Evolutionary conservation across 768 basidiomycete genomes (phyloP).

Genomic region (Mycena vitilis): DNA sequence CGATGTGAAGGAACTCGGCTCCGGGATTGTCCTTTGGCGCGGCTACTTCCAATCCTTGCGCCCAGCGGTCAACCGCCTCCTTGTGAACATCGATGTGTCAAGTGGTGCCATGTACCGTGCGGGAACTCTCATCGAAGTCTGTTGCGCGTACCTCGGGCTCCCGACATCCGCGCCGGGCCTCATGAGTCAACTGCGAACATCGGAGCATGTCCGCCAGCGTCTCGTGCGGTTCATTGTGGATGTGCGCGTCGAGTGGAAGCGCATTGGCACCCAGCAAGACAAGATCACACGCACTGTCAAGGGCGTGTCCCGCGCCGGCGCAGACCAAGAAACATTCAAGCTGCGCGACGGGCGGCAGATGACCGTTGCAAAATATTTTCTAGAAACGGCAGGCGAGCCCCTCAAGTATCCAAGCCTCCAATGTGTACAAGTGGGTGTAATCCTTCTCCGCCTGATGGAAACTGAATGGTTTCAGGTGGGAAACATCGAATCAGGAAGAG

Average conservation of each 20-base stretch:
- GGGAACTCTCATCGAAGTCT: conserved; percentile 68
- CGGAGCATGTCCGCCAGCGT: conserved; percentile 59
- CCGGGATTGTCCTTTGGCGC: conserved; percentile 80
- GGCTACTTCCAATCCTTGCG: conserved; percentile 86
- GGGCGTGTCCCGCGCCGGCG: conserved; percentile 61
- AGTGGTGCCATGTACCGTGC: conserved; percentile 80
- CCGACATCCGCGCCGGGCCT: neutral
- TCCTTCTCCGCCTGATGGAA: conserved; percentile 10
- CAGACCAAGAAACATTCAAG: conserved; percentile 59
- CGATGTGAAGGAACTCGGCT: conserved; percentile 44
- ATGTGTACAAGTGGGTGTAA: conserved; percentile 63
- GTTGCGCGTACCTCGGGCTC: conserved; percentile 63
- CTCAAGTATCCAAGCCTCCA: conserved; percentile 62
- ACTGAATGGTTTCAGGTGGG: conserved; percentile 61
- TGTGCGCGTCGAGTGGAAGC: conserved; percentile 48
- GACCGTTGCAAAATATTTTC: conserved; percentile 56
- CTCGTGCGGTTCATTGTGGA: conserved; percentile 52
- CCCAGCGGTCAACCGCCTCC: conserved; percentile 70
- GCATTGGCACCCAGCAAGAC: conserved; percentile 59
- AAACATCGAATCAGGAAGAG: conserved; percentile 47
- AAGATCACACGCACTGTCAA: neutral
- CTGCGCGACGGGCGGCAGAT: conserved; percentile 55
- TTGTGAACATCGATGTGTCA: conserved; percentile 82
- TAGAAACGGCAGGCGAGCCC: conserved; percentile 35
- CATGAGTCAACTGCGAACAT: conserved; percentile 41